These are phyloP conservation scores for Elsinoe arachidis DNA, from an alignment of 2,329 filamentous ascomycete species.

Conservation along the genomic window DNA sequence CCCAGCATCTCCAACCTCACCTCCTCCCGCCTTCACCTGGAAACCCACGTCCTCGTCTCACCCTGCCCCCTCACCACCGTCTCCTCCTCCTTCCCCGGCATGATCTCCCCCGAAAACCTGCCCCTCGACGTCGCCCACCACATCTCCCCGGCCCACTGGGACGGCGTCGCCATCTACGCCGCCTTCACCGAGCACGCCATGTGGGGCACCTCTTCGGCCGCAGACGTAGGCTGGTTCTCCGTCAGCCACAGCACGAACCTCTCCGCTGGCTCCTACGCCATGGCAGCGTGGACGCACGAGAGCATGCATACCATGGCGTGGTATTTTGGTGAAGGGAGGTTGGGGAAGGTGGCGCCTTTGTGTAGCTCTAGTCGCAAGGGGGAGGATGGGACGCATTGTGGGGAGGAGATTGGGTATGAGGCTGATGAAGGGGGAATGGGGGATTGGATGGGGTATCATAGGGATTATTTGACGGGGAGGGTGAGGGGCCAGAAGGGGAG, in stretches of 20 bases:
- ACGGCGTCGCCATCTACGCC: constrained; percentile 9
- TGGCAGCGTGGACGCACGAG: constrained; percentile 10
- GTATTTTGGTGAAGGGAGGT: neutral
- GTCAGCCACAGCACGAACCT: constrained; percentile 2
- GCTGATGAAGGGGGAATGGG: neutral
- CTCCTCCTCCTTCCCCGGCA: neutral
- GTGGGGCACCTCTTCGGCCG: constrained; percentile 5
- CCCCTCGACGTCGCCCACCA: neutral
- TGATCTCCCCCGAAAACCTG: constrained; percentile 2
- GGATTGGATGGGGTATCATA: constrained; percentile 3
- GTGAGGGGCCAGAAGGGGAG: neutral
- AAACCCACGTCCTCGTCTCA: constrained; percentile 8
- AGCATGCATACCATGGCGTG: neutral
- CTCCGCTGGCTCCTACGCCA: neutral
- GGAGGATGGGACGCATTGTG: constrained; percentile 8
- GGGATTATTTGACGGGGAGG: neutral
- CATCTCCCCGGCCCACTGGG: constrained; percentile 1
- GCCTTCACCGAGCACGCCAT: constrained; percentile 10
- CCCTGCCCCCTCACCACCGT: neutral
- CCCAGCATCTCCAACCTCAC: constrained; percentile 11
- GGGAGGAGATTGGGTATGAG: constrained; percentile 7
- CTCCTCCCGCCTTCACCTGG: constrained; percentile 8
- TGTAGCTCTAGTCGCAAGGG: neutral
- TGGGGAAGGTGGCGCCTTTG: neutral
- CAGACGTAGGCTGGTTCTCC: constrained; percentile 5